A percentile compares a stretch with the other conserved stretches of the same genome.
Conservation (phyloP, 2,329 filamentous ascomycete genomes). For the Aspergillus sclerotialis region DNA sequence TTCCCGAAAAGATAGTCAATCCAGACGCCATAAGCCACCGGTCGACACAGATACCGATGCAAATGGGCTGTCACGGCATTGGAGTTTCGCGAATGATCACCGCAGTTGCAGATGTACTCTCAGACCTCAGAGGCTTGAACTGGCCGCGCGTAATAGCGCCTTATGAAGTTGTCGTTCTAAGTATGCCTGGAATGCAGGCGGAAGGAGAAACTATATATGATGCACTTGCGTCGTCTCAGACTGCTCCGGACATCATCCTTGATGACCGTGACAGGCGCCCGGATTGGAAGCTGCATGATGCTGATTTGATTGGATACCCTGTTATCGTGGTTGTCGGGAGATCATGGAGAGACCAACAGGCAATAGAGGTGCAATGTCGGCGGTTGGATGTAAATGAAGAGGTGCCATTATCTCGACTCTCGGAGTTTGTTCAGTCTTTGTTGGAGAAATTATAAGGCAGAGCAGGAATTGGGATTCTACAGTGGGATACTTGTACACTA, state of each 20-base stretch:
- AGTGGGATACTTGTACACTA: not conserved
- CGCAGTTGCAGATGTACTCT: slow-evolving; percentile 69
- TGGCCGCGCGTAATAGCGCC: slow-evolving; percentile 87
- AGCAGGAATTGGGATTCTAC: not conserved
- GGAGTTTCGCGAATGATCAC: slow-evolving; percentile 86
- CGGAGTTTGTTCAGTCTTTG: slow-evolving; percentile 40
- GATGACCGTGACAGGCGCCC: slow-evolving; percentile 66
- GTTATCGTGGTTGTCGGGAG: slow-evolving; percentile 73
- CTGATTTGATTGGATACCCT: slow-evolving; percentile 82
- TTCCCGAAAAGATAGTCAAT: slow-evolving; percentile 26
- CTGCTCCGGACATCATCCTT: slow-evolving; percentile 54
- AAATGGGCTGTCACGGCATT: slow-evolving; percentile 97
- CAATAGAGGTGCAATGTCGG: slow-evolving; percentile 75
- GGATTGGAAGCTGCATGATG: slow-evolving; percentile 83
- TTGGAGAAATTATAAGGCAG: slow-evolving; percentile 46
- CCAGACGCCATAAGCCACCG: slow-evolving; percentile 21
- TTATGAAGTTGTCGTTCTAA: slow-evolving; percentile 68
- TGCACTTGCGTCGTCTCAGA: slow-evolving; percentile 33
- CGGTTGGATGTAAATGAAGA: slow-evolving; percentile 56
- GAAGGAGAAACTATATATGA: slow-evolving; percentile 59
- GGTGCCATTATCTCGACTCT: slow-evolving; percentile 47
- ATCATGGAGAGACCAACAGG: slow-evolving; percentile 51
- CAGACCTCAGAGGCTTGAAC: slow-evolving; percentile 67
- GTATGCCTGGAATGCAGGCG: slow-evolving; percentile 38
- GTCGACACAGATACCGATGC: slow-evolving; percentile 48